Conservation (phyloP, 2,329 filamentous ascomycete species). For the Hypoxylon sp. region DNA sequence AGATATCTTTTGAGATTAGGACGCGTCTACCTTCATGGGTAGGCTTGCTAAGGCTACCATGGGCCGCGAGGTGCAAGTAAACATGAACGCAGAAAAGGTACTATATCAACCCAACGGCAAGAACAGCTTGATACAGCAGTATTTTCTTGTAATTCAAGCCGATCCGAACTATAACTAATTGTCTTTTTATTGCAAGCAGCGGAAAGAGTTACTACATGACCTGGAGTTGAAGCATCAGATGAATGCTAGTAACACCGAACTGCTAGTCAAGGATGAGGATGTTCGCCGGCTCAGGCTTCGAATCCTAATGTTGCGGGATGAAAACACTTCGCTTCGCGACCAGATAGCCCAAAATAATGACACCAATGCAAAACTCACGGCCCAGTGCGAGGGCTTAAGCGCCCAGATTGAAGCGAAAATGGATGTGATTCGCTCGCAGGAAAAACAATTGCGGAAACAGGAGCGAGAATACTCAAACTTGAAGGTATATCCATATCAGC, state of each 20-base stretch:
- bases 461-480: conserved; percentile 64
- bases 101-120: neutral
- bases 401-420: conserved; percentile 62
- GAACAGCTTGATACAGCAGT: neutral
- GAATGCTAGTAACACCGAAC: conserved; percentile 73
- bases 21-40: conserved; percentile 49
- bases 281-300: conserved; percentile 78
- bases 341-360: conserved; percentile 64
- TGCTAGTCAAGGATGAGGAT: conserved; percentile 82
- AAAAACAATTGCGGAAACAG: conserved; percentile 65
- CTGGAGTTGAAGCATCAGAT: conserved; percentile 80
- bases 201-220: conserved; percentile 62
- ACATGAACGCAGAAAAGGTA: conserved; percentile 59
- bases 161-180: conserved; percentile 17
- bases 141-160: conserved; percentile 11
- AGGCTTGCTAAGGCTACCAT: conserved; percentile 50
- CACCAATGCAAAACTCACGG: conserved; percentile 54
- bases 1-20: conserved; percentile 7
- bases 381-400: conserved; percentile 59
- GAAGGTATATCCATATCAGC: conserved; percentile 58
- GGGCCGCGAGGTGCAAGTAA: conserved; percentile 52
- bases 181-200: conserved; percentile 54
- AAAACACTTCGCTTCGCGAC: conserved; percentile 77
- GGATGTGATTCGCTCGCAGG: conserved; percentile 61
- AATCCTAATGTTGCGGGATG: conserved; percentile 79